These are phyloP conservation scores for Eustoma russellianum DNA, from an alignment of 257 asterid genomes.

Conservation along the genomic window DNA sequence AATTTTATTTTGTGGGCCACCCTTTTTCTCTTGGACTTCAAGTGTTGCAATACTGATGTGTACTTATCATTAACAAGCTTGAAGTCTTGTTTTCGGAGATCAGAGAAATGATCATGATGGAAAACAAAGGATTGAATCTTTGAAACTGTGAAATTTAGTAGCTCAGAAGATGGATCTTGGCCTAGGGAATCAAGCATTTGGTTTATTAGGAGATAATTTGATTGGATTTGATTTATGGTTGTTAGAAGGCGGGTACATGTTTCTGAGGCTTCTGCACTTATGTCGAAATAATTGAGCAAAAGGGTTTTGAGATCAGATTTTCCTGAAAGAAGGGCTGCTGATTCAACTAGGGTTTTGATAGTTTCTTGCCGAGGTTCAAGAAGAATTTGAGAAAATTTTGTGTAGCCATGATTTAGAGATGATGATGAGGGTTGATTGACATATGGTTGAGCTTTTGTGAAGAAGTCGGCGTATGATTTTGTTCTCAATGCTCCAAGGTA, in stretches of 20 bases:
- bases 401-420: constrained; percentile 9
- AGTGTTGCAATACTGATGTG: constrained; percentile 24
- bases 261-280: constrained; percentile 64
- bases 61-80: constrained; percentile 26
- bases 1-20: constrained; percentile 37
- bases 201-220: constrained; percentile 24
- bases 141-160: constrained; percentile 12
- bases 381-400: constrained; percentile 28
- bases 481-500: constrained; percentile 58
- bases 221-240: constrained; percentile 34
- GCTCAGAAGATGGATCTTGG: constrained; percentile 7
- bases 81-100: constrained; percentile 29
- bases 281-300: constrained; percentile 39
- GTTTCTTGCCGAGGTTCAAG: constrained; percentile 62
- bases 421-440: constrained; percentile 25
- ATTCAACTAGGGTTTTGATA: constrained; percentile 38
- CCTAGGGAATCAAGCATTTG: constrained; percentile 24
- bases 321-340: constrained; percentile 13
- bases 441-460: constrained; percentile 42
- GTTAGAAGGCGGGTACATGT: constrained; percentile 51
- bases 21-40: constrained; percentile 24
- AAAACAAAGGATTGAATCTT: constrained; percentile 25
- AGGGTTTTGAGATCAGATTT: constrained; percentile 48
- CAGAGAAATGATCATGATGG: constrained; percentile 31
- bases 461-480: constrained; percentile 60